Evolutionary conservation across 768 basidiomycete genomes (phyloP), one percentile per base, ranked within the genome.

Genomic region (Russula abietina): DNA sequence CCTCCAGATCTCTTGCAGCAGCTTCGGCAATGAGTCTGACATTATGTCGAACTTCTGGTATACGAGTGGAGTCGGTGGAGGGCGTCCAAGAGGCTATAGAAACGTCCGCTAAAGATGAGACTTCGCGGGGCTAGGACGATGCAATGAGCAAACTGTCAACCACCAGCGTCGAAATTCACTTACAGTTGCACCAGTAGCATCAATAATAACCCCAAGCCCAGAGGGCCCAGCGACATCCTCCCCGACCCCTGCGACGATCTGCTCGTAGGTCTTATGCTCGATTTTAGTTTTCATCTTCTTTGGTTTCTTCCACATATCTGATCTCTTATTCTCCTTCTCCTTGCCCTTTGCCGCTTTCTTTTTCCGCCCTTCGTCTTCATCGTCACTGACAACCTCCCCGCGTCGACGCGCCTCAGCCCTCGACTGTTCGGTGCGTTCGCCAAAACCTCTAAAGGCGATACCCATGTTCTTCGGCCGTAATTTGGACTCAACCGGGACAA

Each of bases 31-130:
- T 92, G 48, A 98, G 82, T 4, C 89, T 85, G 30, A 99, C 75
- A 72, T 98, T 99, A 72, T 99, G 95, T 28, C 96, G 84, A n/a
- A 99, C 84, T 78, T 99, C 97, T 0, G 97, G 97, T 65, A 98
- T 86, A 59, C 91, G 87, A 53, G 86, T 91, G 7, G 87, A 81
- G 68, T 99, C 96, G 16, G 85, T 84, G 0, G 93, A 86, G 0
- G 93, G 92, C 11, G 89, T 87, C 93, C 94, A 97, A 3, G 83
- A 84, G 62, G 81, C 88, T 68, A 81, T 73, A 22, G 86, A 84
- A 36, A 94, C 75, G 46, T 93, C 87, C 14, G 93, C 84, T 53
- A 98, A 72, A 1, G 93, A 94, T 4, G 88, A 80, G 26, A 96
- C 86, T 76, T 98, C 93, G 36, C 88, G 81, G n/a, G 87, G 87